A percentile compares a stretch with the other conserved stretches of the same genome.
Evolutionary conservation across 257 asterid genomes (phyloP).

Genomic region (Capsicum chinense): DNA sequence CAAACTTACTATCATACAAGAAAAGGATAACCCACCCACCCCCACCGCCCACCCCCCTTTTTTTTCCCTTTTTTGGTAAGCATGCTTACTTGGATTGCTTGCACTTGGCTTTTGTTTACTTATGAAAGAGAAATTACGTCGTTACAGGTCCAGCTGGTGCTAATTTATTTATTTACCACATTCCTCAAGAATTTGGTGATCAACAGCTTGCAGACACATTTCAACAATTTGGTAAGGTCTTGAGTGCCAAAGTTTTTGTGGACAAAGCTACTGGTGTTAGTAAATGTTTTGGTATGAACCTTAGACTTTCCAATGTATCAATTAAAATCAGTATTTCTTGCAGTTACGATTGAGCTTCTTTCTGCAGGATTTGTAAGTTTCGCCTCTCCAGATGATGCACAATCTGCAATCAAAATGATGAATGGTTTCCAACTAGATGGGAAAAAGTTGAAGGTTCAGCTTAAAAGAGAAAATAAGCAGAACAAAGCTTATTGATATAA

Average conservation of each 20-base stretch:
- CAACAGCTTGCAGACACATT: constrained; percentile 82
- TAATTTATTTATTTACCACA: constrained; percentile 89
- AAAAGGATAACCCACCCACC: not conserved
- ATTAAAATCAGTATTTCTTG: constrained; percentile 21
- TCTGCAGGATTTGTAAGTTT: constrained; percentile 89
- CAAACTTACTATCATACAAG: not conserved
- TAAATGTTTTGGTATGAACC: constrained; percentile 84
- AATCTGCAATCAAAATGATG: constrained; percentile 76
- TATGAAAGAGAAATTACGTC: not conserved
- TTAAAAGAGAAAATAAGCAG: constrained; percentile 74
- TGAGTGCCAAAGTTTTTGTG: constrained; percentile 89
- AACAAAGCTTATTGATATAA: constrained; percentile 52
- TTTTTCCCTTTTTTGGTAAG: not conserved
- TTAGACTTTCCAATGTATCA: not conserved
- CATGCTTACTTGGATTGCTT: not conserved
- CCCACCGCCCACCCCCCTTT: not conserved
- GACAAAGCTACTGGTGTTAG: constrained; percentile 91
- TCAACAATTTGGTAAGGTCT: constrained; percentile 74
- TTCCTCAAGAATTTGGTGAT: constrained; percentile 92
- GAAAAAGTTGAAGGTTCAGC: constrained; percentile 94
- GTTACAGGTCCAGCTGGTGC: constrained; percentile 94
- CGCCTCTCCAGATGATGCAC: constrained; percentile 87
- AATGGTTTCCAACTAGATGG: constrained; percentile 88
- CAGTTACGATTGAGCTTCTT: not conserved
- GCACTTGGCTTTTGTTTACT: not conserved